Evolutionary conservation across 345 rosid species (phyloP), one percentile per base, ranked within the genome.

Genomic region (Acer campestre): DNA sequence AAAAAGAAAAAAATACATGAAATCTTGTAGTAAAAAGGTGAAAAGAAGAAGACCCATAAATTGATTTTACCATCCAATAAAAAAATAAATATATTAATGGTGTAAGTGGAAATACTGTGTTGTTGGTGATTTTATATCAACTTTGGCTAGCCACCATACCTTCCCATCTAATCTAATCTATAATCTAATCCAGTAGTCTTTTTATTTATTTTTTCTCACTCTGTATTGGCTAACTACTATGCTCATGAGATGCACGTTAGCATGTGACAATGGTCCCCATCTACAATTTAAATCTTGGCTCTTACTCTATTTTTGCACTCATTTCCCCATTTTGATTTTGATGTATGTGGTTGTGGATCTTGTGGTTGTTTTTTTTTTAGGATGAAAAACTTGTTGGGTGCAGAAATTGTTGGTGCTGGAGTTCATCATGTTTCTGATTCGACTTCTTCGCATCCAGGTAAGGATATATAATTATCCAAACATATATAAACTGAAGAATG

Each of bases 231-330:
- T 78, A 80, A 68, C 78, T 80, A 80, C 86, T 86, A 76, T 85
- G 80, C 82, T 80, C 81, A 83, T 76, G 89, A 76, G 90, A 90
- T 89, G 91, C 94, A 92, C 83, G 90, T 91, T 94, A 90, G 92
- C 91, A 89, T 89, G 88, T 80, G 91, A 84, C 82, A 69, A 84
- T 91, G 97, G 94, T 88, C 92, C 97, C 93, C 90, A 51, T 79
- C 71, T 75, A 72, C 79, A 77, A 71, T 49, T 64, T 48, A 67
- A 49, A 75, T 61, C 62, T 58, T 53, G 74, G 29, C 74, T 80
- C 80, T 78, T 82, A 74, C 83, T 78, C 82, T 75, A 75, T 71
- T 70, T 71, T 84, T 80, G 81, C 82, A 78, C 68, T 75, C 63
- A 11, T 9, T 59, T 14, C 5, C n/a, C 25, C 40, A 65, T 46